Evolutionary conservation across 1,284 basidiomycete species (phyloP).

Genomic region (Hypsizygus ulmarius): DNA sequence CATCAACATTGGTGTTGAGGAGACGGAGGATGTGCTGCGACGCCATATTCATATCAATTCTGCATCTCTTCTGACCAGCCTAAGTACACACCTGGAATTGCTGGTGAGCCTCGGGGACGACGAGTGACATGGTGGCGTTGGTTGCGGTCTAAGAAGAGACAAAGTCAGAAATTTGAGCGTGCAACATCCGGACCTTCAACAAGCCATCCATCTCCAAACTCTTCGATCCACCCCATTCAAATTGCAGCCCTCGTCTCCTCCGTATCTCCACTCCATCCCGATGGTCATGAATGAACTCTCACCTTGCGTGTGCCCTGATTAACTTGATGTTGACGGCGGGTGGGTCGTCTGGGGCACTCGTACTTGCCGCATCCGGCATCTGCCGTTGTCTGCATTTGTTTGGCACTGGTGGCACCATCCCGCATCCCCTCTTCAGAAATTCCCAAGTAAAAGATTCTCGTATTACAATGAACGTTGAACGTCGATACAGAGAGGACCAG

Average conservation of each 20-base stretch:
- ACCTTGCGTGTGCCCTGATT: slow-evolving; percentile 19
- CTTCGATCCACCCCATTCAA: slow-evolving; percentile 13
- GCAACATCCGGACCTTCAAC: slow-evolving; percentile 16
- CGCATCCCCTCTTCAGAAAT: too few relatives aligned
- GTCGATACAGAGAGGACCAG: too few relatives aligned
- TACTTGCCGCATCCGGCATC: slow-evolving; percentile 12
- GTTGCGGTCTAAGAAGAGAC: slow-evolving; percentile 11
- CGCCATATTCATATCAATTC: not conserved
- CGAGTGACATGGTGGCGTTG: slow-evolving; percentile 76
- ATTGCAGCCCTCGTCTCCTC: not conserved
- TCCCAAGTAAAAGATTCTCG: too few relatives aligned
- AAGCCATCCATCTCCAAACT: slow-evolving; percentile 19
- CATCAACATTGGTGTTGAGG: slow-evolving; percentile 99
- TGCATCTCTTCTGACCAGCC: too few relatives aligned
- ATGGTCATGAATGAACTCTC: slow-evolving; percentile 8
- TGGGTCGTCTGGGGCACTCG: slow-evolving; percentile 5
- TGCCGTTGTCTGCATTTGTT: slow-evolving; percentile 17
- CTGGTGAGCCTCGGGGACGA: slow-evolving; percentile 88
- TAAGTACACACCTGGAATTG: slow-evolving; percentile 78
- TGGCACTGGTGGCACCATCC: slow-evolving; percentile 1
- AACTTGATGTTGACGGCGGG: slow-evolving; percentile 16
- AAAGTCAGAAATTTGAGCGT: slow-evolving; percentile 16
- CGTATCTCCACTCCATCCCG: not conserved
- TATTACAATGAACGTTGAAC: too few relatives aligned
- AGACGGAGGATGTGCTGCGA: slow-evolving; percentile 93